Conservation (phyloP, 1,284 basidiomycete genomes). For the Ganoderma boninense region DNA sequence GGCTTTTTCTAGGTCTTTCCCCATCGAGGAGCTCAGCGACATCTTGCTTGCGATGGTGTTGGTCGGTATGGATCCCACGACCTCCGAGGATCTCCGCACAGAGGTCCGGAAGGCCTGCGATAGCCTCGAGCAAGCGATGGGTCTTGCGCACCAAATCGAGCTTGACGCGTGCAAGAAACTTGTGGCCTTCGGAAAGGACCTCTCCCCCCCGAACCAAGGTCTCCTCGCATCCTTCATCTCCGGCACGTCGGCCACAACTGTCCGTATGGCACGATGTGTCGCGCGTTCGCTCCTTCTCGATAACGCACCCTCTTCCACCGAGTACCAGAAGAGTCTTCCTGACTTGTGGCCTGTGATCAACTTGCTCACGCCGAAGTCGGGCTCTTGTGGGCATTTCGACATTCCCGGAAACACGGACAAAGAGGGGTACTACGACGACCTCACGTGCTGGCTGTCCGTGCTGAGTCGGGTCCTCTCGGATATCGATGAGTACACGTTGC, state of each 20-base stretch:
- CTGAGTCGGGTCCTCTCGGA: conserved; percentile 64
- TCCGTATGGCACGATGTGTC: conserved; percentile 63
- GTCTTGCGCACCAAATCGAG: conserved; percentile 48
- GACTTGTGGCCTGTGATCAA: conserved; percentile 36
- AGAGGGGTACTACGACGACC: conserved; percentile 68
- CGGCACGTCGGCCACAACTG: conserved; percentile 55
- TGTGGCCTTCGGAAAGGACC: conserved; percentile 44
- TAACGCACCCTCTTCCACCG: conserved; percentile 10
- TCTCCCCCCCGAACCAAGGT: conserved; percentile 50
- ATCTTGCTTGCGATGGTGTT: conserved; percentile 59
- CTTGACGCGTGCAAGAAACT: conserved; percentile 54
- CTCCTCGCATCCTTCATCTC: conserved; percentile 60
- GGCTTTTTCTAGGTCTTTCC: conserved; percentile 32
- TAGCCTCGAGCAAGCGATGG: conserved; percentile 14
- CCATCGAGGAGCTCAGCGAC: conserved; percentile 53
- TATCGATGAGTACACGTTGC: conserved; percentile 60
- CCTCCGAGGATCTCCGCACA: conserved; percentile 50
- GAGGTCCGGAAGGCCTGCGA: conserved; percentile 45
- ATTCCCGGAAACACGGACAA: conserved; percentile 47
- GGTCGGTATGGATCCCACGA: conserved; percentile 62
- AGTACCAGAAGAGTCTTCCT: conserved; percentile 31
- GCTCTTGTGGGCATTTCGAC: conserved; percentile 49
- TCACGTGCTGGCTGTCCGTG: conserved; percentile 61
- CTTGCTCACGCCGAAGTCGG: conserved; percentile 46
- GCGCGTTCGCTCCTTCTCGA: conserved; percentile 49